Conservation (phyloP, 805 yeast genomes). For the Metschnikowia lochheadii region DNA sequence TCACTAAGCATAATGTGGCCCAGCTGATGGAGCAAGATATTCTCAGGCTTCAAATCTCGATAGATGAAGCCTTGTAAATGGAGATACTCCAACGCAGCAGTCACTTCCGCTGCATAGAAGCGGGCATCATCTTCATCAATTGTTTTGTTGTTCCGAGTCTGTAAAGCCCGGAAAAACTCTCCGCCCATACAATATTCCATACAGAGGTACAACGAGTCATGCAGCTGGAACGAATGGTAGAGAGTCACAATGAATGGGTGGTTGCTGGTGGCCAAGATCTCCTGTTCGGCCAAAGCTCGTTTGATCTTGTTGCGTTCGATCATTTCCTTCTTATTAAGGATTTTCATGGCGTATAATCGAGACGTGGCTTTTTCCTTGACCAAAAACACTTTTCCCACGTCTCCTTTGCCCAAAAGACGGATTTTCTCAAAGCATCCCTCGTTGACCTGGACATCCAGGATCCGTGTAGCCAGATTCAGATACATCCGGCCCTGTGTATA, state of each 20-base stretch:
- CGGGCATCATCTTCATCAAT: constrained; percentile 84
- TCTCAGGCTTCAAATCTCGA: constrained; percentile 95
- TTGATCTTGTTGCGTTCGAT: constrained; percentile 91
- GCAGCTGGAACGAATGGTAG: constrained; percentile 93
- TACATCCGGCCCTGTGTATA: constrained; percentile 54
- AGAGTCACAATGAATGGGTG: constrained; percentile 97
- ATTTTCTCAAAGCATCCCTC: constrained; percentile 87
- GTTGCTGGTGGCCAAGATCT: constrained; percentile 88
- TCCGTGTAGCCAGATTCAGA: constrained; percentile 69
- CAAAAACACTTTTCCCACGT: constrained; percentile 92
- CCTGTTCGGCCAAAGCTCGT: constrained; percentile 94
- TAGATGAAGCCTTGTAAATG: constrained; percentile 97
- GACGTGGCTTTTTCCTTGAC: constrained; percentile 78
- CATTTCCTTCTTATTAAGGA: constrained; percentile 87
- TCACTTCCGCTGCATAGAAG: constrained; percentile 94
- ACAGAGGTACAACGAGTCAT: constrained; percentile 84
- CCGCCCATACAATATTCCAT: constrained; percentile 99
- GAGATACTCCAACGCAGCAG: constrained; percentile 92
- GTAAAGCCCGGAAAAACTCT: constrained; percentile 93
- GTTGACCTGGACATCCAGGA: constrained; percentile 73
- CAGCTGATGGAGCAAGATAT: constrained; percentile 87
- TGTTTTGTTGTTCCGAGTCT: constrained; percentile 82
- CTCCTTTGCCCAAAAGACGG: constrained; percentile 91
- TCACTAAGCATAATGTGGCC: constrained; percentile 98
- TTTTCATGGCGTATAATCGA: constrained; percentile 87